Evolutionary conservation across 1,139 yeast species (phyloP), one percentile per base, ranked within the genome.

Genomic region (Suhomyces atakaporum): DNA sequence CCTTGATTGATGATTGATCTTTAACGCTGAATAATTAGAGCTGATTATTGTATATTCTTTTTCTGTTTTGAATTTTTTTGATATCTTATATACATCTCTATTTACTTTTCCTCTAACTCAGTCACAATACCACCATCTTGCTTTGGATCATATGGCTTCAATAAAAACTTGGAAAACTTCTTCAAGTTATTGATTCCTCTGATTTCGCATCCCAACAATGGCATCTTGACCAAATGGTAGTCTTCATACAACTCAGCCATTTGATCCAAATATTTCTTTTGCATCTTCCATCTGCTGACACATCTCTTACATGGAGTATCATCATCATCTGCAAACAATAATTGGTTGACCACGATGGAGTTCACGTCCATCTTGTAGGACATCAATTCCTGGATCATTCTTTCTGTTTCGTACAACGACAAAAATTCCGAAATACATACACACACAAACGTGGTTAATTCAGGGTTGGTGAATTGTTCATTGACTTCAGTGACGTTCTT

Each of bases 381-480:
- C 68, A 89, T 84, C 59, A 92, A 77, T 60, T 92, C 98, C 67
- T 92, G 98, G 50, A 90, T 86, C 83, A 92, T 80, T 66, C 98
- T 82, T 68, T 92, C 98, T 16, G 97, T 90, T 65, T 92, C 98
- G 62, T 92, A 92, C 36, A 92, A 73, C 2, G 97, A 90, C 56
- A 92, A 74, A 63, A 92, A 92, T 66, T 92, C 98, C 31, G 97
- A 88, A 47, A 92, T 92, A 66, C 98, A 92, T 29, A 92, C 98
- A 66, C 97, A 92, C 18, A 92, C 87, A 62, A 92, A 92, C 0
- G 98, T 92, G 15, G 98, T 92, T 56, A 92, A 73, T 44, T 92
- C 97, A 2, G 98, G 96, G 63, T 92, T 81, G 53, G 95, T 89
- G 69, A 92, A 92, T 62, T 92, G 98, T 47, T 84, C 84, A 63